Conservation (phyloP, 768 basidiomycete species). For the Mycena rebaudengoi region DNA sequence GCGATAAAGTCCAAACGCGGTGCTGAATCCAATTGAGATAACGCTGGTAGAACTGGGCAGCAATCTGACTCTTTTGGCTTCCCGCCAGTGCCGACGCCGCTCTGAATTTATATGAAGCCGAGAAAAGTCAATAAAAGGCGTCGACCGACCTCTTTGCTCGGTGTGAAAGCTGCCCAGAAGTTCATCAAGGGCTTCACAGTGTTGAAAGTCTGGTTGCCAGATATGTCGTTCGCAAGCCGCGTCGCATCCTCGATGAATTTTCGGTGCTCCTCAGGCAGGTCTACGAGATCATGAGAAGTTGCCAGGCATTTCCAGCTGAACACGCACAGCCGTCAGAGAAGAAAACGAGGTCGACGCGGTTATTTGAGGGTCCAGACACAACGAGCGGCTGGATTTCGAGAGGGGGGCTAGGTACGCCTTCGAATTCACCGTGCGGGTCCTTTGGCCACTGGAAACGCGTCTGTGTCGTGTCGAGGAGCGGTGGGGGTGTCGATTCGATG, state of each 20-base stretch:
- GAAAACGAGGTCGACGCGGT: conserved; percentile 80
- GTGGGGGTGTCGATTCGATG: neutral
- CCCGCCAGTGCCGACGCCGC: conserved; percentile 75
- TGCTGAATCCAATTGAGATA: conserved; percentile 51
- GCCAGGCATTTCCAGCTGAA: neutral
- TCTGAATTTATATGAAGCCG: conserved; percentile 42
- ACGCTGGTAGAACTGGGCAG: neutral
- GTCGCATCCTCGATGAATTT: conserved; percentile 75
- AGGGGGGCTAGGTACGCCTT: conserved; percentile 44
- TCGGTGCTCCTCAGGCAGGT: conserved; percentile 59
- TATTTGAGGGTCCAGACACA: conserved; percentile 66
- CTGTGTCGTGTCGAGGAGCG: conserved; percentile 1
- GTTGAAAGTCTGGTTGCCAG: conserved; percentile 78
- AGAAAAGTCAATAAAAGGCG: neutral
- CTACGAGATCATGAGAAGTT: too few relatives aligned
- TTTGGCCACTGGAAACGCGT: conserved; percentile 6
- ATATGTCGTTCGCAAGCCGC: conserved; percentile 73
- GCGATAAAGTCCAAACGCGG: conserved; percentile 78
- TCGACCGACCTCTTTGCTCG: conserved; percentile 69
- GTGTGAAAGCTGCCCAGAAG: conserved; percentile 83
- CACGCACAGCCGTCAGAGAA: conserved; percentile 81
- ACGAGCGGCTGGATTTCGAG: conserved; percentile 66
- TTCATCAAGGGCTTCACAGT: conserved; percentile 80
- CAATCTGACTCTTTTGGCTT: conserved; percentile 69
- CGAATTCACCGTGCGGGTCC: neutral